Conservation (phyloP, 345 rosid genomes). For the Moringa oleifera region DNA sequence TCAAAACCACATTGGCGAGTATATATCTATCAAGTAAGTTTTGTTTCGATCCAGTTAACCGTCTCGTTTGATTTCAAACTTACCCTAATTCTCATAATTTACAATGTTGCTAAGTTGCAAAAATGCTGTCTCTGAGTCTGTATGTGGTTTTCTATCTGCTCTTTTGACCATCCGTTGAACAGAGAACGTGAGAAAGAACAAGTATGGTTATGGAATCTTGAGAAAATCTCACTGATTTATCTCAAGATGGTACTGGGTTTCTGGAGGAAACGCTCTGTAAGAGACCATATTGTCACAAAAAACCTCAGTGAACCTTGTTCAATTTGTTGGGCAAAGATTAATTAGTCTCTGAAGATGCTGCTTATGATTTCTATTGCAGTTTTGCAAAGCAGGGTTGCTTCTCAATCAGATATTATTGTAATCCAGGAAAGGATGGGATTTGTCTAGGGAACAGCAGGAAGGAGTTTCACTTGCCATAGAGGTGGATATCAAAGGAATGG, state of each 20-base stretch:
- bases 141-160: background rate
- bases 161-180: background rate
- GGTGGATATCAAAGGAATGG: conserved; percentile 57
- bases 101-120: too few relatives aligned
- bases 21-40: too few relatives aligned
- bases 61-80: too few relatives aligned
- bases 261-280: conserved; percentile 37
- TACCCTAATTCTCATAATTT: too few relatives aligned
- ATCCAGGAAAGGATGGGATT: conserved; percentile 56
- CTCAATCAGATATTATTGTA: conserved; percentile 53
- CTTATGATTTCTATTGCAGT: conserved; percentile 56
- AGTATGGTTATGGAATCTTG: conserved; percentile 39
- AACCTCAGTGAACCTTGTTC: conserved; percentile 52
- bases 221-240: conserved; percentile 38
- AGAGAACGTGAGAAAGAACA: conserved; percentile 41
- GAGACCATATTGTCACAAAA: conserved; percentile 45
- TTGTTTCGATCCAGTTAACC: too few relatives aligned
- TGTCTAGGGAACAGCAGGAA: conserved; percentile 58
- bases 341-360: conserved; percentile 59
- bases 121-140: too few relatives aligned
- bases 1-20: too few relatives aligned
- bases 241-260: conserved; percentile 35
- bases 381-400: conserved; percentile 59
- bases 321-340: conserved; percentile 52
- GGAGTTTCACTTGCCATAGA: conserved; percentile 61